phyloP scores from a whole-genome alignment of 192 early-diverging fungal genomes.

The Rhizophagus clarus region DNA sequence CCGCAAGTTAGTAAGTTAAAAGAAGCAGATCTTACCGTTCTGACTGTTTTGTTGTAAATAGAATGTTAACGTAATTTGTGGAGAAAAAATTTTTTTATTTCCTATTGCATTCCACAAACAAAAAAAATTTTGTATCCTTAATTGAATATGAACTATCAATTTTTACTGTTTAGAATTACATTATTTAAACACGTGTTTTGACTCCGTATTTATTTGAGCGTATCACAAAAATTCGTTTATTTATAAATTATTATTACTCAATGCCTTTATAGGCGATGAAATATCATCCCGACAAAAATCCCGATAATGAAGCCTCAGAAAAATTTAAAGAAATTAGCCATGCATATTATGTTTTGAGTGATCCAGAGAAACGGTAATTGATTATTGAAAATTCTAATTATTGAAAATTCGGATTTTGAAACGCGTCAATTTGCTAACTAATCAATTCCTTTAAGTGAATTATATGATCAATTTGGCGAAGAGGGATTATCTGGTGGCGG shows the following conservation, averaged over 20 bases:
- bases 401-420: background rate
- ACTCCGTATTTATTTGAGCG: background rate
- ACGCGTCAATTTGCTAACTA: background rate
- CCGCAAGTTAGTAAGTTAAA: conserved; percentile 50
- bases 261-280: conserved; percentile 53
- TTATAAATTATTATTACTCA: background rate
- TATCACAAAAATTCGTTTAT: background rate
- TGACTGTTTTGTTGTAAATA: background rate
- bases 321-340: conserved; percentile 90
- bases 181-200: background rate
- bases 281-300: conserved; percentile 86
- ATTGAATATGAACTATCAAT: background rate
- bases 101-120: too few species aligned
- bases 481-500: conserved; percentile 75
- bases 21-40: background rate
- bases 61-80: background rate
- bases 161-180: background rate
- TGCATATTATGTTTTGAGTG: conserved; percentile 86
- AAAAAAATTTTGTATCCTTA: too few species aligned
- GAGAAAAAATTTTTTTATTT: too few species aligned
- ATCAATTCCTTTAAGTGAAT: conserved; percentile 45
- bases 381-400: too few species aligned
- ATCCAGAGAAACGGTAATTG: conserved; percentile 61
- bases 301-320: conserved; percentile 59
- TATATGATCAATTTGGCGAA: conserved; percentile 93